Evolutionary conservation across 2,329 filamentous ascomycete species (phyloP).

Genomic region (Venturiaceae sp.): DNA sequence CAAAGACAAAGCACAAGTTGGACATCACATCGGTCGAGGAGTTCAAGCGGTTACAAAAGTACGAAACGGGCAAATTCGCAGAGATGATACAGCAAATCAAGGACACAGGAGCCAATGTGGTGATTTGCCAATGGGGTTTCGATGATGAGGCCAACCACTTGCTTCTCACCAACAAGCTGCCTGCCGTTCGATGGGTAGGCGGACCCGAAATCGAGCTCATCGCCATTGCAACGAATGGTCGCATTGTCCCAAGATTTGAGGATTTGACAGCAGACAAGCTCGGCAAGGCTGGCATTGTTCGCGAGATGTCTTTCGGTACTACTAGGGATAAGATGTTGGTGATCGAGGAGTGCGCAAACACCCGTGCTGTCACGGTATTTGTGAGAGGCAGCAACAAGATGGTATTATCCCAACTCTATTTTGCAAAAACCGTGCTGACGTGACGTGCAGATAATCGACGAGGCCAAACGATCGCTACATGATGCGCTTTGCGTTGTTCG

Average conservation of each 20-base stretch:
- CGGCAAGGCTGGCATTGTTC: conserved; percentile 77
- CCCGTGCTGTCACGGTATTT: conserved; percentile 89
- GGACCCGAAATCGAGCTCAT: conserved; percentile 98
- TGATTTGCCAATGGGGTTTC: conserved; percentile 99
- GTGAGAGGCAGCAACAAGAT: conserved; percentile 99
- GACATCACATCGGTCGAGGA: conserved; percentile 96
- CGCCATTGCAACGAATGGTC: conserved; percentile 94
- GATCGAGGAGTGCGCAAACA: conserved; percentile 98
- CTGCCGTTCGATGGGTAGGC: conserved; percentile 94
- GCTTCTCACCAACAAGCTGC: conserved; percentile 88
- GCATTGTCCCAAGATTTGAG: conserved; percentile 95
- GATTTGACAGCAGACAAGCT: conserved; percentile 87
- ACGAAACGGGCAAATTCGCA: conserved; percentile 91
- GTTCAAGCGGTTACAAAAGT: conserved; percentile 94
- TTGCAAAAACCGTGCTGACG: conserved; percentile 5
- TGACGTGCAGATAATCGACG: conserved; percentile 75
- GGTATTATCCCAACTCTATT: too few relatives aligned
- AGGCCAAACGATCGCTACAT: conserved; percentile 94
- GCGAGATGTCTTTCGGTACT: conserved; percentile 94
- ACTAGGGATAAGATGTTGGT: conserved; percentile 99
- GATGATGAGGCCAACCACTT: conserved; percentile 98
- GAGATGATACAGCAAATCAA: conserved; percentile 99
- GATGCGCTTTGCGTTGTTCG: conserved; percentile 96
- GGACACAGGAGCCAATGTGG: conserved; percentile 90
- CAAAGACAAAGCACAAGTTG: conserved; percentile 99